Conservation (phyloP, 176 grass and related monocot species). For the Raddia guianensis region DNA sequence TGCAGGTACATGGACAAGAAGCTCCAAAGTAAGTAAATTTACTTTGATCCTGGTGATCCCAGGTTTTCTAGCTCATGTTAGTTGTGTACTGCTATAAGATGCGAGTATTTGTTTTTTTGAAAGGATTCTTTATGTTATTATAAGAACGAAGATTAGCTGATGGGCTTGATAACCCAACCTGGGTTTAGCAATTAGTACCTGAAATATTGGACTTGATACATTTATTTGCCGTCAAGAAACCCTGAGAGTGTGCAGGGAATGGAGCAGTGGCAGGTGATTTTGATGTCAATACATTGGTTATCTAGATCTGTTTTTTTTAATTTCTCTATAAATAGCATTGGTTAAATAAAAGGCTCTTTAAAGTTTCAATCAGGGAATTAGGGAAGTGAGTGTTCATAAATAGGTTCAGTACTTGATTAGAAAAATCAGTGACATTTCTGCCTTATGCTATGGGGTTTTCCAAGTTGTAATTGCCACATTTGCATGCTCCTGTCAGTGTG, state of each 20-base stretch:
- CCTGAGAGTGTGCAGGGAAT: conserved; percentile 83
- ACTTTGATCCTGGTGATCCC: too few relatives aligned
- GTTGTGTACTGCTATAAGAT: too few relatives aligned
- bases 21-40: too few relatives aligned
- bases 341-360: background rate
- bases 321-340: background rate
- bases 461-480: conserved; percentile 21
- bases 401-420: background rate
- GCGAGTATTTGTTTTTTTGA: too few relatives aligned
- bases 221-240: conserved; percentile 90
- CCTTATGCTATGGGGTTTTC: background rate
- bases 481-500: background rate
- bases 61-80: too few relatives aligned
- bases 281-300: background rate
- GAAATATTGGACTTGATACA: too few relatives aligned
- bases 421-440: background rate
- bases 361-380: background rate
- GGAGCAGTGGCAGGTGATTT: conserved; percentile 86
- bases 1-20: too few relatives aligned
- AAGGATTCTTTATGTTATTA: too few relatives aligned
- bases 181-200: too few relatives aligned
- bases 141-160: too few relatives aligned
- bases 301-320: background rate
- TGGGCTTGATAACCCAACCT: too few relatives aligned
- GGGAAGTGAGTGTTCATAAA: background rate